phyloP scores from a whole-genome alignment of 768 basidiomycete species.

The Chlorophyllum brunneum region DNA sequence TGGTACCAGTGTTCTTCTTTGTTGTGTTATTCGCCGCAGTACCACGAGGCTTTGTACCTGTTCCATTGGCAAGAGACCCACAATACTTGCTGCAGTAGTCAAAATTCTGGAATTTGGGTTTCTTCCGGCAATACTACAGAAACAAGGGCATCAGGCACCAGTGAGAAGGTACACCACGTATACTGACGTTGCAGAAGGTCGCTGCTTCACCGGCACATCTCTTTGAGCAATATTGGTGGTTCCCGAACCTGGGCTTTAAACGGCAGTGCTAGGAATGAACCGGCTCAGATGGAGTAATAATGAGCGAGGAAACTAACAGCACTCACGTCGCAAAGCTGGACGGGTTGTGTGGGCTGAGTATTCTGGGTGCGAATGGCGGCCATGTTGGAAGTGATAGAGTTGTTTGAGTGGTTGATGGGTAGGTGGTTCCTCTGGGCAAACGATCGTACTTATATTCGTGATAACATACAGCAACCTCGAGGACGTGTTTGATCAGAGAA shows the following conservation, averaged over 20 bases:
- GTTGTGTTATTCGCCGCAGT: constrained; percentile 13
- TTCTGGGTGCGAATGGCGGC: constrained; percentile 28
- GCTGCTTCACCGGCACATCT: constrained; percentile 48
- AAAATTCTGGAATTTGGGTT: constrained; percentile 55
- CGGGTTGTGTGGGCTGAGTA: constrained; percentile 19
- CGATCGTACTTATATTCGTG: constrained; percentile 14
- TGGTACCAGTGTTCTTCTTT: constrained; percentile 15
- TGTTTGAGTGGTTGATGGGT: constrained; percentile 8
- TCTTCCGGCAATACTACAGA: constrained; percentile 49
- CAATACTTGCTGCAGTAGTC: constrained; percentile 67
- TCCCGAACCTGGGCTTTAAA: constrained; percentile 44
- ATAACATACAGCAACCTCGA: constrained; percentile 19
- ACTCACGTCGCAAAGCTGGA: constrained; percentile 39
- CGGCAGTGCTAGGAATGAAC: constrained; percentile 44
- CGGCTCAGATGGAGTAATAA: constrained; percentile 10
- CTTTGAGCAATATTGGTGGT: constrained; percentile 47
- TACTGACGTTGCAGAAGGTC: constrained; percentile 40
- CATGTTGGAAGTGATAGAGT: constrained; percentile 14
- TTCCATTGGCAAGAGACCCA: constrained; percentile 41
- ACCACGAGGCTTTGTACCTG: constrained; percentile 17
- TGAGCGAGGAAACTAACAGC: neutral
- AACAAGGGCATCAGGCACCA: neutral
- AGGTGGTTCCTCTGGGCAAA: neutral
- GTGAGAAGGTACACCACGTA: neutral
- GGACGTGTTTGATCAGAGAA: constrained; percentile 16